A percentile compares a stretch with the other conserved stretches of the same genome.
Conservation (phyloP, 768 basidiomycete genomes). For the Hemileccinum rubropunctum region DNA sequence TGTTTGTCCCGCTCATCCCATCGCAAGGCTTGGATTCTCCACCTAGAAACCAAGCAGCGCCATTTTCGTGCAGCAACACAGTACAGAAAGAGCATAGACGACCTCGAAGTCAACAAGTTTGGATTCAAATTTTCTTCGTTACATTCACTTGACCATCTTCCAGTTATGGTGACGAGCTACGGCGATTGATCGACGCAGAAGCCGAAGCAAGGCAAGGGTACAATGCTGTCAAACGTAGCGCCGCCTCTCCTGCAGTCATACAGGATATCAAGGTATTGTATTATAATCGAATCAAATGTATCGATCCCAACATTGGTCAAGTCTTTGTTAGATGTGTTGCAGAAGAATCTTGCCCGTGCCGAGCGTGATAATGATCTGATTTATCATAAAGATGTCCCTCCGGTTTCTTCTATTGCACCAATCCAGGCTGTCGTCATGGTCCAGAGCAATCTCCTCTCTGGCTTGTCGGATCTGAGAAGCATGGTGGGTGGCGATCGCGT, state of each 20-base stretch:
- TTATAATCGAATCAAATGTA: background rate
- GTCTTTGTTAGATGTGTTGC: constrained; percentile 74
- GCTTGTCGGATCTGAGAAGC: constrained; percentile 55
- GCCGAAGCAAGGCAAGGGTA: constrained; percentile 66
- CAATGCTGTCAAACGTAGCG: constrained; percentile 60
- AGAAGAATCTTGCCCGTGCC: constrained; percentile 65
- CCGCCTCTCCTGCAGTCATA: constrained; percentile 59
- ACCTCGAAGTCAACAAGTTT: constrained; percentile 73
- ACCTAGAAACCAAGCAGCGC: constrained; percentile 75
- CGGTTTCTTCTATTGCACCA: constrained; percentile 59
- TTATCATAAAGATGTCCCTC: constrained; percentile 85
- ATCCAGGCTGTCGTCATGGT: constrained; percentile 69
- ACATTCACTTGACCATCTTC: constrained; percentile 7
- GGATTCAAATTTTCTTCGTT: constrained; percentile 11
- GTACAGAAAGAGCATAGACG: constrained; percentile 85
- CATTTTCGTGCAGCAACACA: constrained; percentile 92
- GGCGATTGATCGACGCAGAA: constrained; percentile 69
- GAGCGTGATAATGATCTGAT: constrained; percentile 94
- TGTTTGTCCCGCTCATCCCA: constrained; percentile 10
- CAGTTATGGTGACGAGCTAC: constrained; percentile 88
- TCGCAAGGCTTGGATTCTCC: constrained; percentile 65
- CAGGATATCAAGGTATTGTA: constrained; percentile 72
- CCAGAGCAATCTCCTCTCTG: constrained; percentile 52
- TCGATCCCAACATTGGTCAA: constrained; percentile 29
- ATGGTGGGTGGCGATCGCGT: constrained; percentile 51